phyloP scores from a whole-genome alignment of 768 basidiomycete genomes.

The Sarcodon sp. region DNA sequence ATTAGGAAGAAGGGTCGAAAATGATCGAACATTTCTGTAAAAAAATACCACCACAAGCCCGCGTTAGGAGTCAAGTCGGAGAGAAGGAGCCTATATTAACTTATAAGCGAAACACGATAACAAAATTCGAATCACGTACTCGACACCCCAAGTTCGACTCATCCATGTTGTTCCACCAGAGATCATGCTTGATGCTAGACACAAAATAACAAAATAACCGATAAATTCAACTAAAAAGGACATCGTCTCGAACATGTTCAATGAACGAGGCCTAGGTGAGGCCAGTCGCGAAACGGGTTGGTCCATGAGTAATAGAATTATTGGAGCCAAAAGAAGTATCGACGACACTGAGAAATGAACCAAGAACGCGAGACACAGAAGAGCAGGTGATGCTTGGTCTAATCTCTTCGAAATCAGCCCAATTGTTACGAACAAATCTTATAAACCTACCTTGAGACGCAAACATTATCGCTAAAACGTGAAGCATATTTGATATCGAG shows the following conservation, averaged over 20 bases:
- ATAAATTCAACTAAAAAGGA: constrained; percentile 36
- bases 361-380: constrained; percentile 60
- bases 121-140: constrained; percentile 29
- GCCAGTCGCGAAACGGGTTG: constrained; percentile 58
- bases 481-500: constrained; percentile 64
- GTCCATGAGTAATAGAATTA: constrained; percentile 52
- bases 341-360: constrained; percentile 66
- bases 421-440: background rate
- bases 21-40: constrained; percentile 99
- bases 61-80: constrained; percentile 90
- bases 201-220: constrained; percentile 34
- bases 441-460: constrained; percentile 45
- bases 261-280: constrained; percentile 29
- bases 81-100: constrained; percentile 47
- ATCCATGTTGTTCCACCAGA: constrained; percentile 61
- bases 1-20: constrained; percentile 93
- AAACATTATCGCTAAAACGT: constrained; percentile 55
- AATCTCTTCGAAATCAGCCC: background rate
- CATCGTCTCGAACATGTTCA: constrained; percentile 7
- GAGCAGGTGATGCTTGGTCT: constrained; percentile 48
- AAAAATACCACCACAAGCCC: constrained; percentile 98
- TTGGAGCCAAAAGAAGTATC: constrained; percentile 49
- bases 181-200: constrained; percentile 37
- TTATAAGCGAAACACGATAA: background rate
- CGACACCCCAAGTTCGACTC: constrained; percentile 73